phyloP scores from a whole-genome alignment of 1,284 basidiomycete species.

The Erythrobasidium hasegawianum region DNA sequence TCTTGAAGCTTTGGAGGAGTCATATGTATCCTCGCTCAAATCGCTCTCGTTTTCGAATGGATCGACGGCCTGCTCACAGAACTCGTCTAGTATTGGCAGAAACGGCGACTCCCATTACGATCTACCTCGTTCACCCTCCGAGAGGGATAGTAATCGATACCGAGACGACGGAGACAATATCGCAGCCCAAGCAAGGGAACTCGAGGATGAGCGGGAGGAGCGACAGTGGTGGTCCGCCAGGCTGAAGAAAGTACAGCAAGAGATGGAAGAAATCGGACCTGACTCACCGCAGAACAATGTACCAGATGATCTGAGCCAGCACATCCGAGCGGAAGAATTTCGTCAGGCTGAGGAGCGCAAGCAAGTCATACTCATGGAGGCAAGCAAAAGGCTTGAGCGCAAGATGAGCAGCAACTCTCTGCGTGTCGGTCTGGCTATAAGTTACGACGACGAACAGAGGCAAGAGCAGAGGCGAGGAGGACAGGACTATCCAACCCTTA shows the following conservation, averaged over 20 bases:
- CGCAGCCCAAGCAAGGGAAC: slow-evolving; percentile 58
- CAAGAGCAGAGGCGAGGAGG: too few species aligned
- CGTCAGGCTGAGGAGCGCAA: background rate
- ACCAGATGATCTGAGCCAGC: background rate
- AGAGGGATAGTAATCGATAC: slow-evolving; percentile 53
- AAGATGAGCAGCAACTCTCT: slow-evolving; percentile 1
- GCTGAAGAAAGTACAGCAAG: slow-evolving; percentile 59
- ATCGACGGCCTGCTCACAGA: slow-evolving; percentile 48
- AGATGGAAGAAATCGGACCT: slow-evolving; percentile 11
- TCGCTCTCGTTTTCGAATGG: slow-evolving; percentile 56
- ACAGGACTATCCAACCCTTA: too few species aligned
- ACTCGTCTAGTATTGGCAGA: slow-evolving; percentile 41
- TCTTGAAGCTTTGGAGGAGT: slow-evolving; percentile 57
- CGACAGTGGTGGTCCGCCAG: slow-evolving; percentile 71
- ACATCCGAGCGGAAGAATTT: background rate
- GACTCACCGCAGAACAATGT: background rate
- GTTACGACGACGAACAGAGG: background rate
- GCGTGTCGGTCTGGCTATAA: background rate
- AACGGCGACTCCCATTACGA: slow-evolving; percentile 19
- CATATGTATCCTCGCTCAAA: slow-evolving; percentile 56
- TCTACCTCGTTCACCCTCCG: slow-evolving; percentile 21
- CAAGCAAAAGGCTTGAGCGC: background rate
- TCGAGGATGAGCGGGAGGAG: slow-evolving; percentile 67
- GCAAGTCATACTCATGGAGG: background rate
- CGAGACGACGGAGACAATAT: slow-evolving; percentile 59